Conservation (phyloP, 1,284 basidiomycete species). For the Phellopilus nigrolimitatus region DNA sequence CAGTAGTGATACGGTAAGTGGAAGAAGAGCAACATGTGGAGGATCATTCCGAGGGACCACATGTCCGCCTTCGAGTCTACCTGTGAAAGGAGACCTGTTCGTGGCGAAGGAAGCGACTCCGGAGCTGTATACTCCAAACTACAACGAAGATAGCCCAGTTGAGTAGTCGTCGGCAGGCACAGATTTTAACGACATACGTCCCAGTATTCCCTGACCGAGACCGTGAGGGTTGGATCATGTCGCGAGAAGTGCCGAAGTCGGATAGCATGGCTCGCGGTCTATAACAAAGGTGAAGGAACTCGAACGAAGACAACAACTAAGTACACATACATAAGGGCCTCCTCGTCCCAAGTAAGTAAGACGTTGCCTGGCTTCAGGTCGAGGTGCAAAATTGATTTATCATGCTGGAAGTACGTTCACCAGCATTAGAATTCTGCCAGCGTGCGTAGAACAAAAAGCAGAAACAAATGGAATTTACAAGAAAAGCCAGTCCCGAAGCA, state of each 20-base stretch:
- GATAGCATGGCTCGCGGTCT: constrained; percentile 86
- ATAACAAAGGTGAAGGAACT: neutral
- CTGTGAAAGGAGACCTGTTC: constrained; percentile 62
- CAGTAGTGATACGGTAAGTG: constrained; percentile 73
- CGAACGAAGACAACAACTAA: neutral
- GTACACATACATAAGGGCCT: constrained; percentile 62
- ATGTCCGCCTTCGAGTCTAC: constrained; percentile 87
- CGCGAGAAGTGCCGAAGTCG: constrained; percentile 91
- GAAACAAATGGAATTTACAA: too few relatives aligned
- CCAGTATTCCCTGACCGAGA: constrained; percentile 87
- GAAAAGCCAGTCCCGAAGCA: constrained; percentile 71
- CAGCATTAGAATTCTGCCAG: neutral
- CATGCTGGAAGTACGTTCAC: constrained; percentile 49
- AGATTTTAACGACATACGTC: constrained; percentile 58
- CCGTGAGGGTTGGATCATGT: constrained; percentile 69
- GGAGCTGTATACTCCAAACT: constrained; percentile 82
- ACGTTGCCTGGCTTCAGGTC: constrained; percentile 94
- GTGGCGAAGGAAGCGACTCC: constrained; percentile 72
- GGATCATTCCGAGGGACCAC: constrained; percentile 88
- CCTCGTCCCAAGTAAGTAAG: constrained; percentile 87
- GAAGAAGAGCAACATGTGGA: constrained; percentile 90
- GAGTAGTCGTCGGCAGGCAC: constrained; percentile 2
- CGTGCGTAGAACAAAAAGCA: neutral
- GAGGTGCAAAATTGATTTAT: constrained; percentile 82
- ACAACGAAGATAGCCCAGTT: constrained; percentile 18